Percentiles rank a stretch among this genome's conserved stretches.
These are phyloP conservation scores for Penicillium taxi DNA, from an alignment of 495 filamentous ascomycete species.

Conservation along the genomic window DNA sequence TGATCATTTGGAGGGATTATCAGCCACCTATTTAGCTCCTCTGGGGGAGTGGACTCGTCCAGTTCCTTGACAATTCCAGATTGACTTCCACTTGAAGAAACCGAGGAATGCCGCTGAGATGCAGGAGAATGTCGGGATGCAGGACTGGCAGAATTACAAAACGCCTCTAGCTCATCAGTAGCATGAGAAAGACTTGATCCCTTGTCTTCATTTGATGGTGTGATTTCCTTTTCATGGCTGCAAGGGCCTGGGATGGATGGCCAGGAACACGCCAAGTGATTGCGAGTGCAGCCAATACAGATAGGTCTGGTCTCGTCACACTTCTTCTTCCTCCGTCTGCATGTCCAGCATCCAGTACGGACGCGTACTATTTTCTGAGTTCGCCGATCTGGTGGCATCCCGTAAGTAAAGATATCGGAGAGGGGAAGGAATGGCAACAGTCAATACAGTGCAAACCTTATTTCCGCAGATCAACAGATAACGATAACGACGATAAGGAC, in stretches of 20 bases:
- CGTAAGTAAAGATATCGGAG: too few species aligned
- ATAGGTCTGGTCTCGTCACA: constrained; percentile 76
- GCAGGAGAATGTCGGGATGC: constrained; percentile 7
- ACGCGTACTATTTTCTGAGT: constrained; percentile 30
- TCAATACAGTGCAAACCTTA: too few species aligned
- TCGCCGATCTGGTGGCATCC: constrained; percentile 29
- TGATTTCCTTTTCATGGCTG: constrained; percentile 1
- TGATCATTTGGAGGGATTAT: neutral
- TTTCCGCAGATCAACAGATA: neutral
- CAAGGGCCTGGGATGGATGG: constrained; percentile 17
- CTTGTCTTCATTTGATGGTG: neutral
- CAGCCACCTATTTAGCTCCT: too few species aligned
- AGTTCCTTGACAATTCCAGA: constrained; percentile 5
- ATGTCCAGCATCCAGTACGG: constrained; percentile 73
- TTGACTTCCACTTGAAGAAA: constrained; percentile 10
- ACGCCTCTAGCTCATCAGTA: constrained; percentile 10
- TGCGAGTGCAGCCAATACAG: constrained; percentile 49
- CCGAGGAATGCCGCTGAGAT: constrained; percentile 12
- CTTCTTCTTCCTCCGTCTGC: constrained; percentile 87
- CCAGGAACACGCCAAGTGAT: constrained; percentile 29
- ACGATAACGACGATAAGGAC: too few species aligned
- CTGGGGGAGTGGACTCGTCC: neutral
- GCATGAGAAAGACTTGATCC: constrained; percentile 4
- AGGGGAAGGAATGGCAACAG: neutral
- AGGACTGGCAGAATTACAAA: constrained; percentile 5